Percentiles rank a stretch among this genome's conserved stretches.
Evolutionary conservation across 495 filamentous ascomycete species (phyloP).

Genomic region (Podospora pseudocomata): DNA sequence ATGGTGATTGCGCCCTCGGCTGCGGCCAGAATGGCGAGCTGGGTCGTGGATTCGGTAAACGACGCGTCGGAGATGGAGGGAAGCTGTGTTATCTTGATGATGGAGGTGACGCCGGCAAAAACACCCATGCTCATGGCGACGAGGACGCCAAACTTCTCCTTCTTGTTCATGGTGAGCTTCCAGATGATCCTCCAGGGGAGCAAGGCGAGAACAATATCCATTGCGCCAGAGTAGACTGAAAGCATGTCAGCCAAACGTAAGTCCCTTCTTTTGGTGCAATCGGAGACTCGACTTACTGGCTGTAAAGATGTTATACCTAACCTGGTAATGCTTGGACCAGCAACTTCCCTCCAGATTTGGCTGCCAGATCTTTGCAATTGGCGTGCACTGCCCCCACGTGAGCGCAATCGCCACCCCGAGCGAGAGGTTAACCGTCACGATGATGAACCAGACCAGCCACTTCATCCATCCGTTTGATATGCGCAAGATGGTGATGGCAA

Average conservation of each 20-base stretch:
- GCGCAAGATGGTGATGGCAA: conserved; percentile 35
- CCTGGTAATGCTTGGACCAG: conserved; percentile 29
- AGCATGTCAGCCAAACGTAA: background rate
- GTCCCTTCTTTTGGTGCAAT: background rate
- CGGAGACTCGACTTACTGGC: conserved; percentile 20
- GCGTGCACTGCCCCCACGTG: conserved; percentile 37
- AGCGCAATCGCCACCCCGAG: conserved; percentile 31
- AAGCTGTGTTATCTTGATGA: conserved; percentile 31
- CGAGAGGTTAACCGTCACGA: conserved; percentile 33
- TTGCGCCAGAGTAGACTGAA: conserved; percentile 31
- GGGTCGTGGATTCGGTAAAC: conserved; percentile 28
- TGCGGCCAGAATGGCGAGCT: conserved; percentile 27
- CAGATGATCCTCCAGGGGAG: conserved; percentile 40
- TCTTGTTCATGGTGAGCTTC: conserved; percentile 34
- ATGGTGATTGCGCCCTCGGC: conserved; percentile 34
- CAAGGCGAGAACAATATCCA: conserved; percentile 36
- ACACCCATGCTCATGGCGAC: conserved; percentile 41
- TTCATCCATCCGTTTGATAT: conserved; percentile 34
- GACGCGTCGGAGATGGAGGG: conserved; percentile 27
- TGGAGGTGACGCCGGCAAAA: conserved; percentile 29
- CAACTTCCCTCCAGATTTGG: conserved; percentile 32
- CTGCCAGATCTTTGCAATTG: conserved; percentile 32
- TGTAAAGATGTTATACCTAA: conserved; percentile 36
- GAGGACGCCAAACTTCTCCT: conserved; percentile 35
- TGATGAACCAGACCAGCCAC: conserved; percentile 34